These are phyloP conservation scores for Lycium barbarum DNA, from an alignment of 257 asterid genomes.

Conservation along the genomic window DNA sequence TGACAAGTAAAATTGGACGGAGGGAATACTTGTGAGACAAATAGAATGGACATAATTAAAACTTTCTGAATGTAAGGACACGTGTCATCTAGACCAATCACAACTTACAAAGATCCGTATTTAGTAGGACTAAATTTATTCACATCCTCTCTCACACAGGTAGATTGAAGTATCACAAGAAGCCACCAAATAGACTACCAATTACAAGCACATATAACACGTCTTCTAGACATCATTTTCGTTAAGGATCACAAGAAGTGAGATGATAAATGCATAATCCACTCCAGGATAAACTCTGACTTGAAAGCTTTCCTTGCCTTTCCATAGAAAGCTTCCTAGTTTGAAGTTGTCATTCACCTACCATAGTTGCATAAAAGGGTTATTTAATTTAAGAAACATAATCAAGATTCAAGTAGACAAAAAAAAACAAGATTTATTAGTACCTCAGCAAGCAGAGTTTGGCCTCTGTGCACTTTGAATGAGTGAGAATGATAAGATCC, in stretches of 20 bases:
- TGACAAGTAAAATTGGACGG: too few species aligned
- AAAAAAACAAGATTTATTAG: neutral
- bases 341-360: constrained; percentile 49
- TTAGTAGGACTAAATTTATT: neutral
- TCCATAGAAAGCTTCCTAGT: constrained; percentile 36
- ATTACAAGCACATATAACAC: too few species aligned
- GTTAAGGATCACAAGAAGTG: constrained; percentile 48
- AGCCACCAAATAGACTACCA: neutral
- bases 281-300: constrained; percentile 57
- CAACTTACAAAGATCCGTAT: neutral
- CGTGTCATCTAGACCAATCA: neutral
- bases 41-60: too few species aligned
- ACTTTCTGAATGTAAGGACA: neutral
- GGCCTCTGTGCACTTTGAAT: constrained; percentile 46
- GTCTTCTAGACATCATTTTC: constrained; percentile 37
- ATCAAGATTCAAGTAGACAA: neutral
- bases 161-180: too few species aligned
- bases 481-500: constrained; percentile 50
- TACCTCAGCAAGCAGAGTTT: constrained; percentile 49
- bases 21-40: too few species aligned
- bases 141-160: neutral
- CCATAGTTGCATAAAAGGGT: neutral
- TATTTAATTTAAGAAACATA: too few species aligned
- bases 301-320: constrained; percentile 43
- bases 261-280: constrained; percentile 45